Evolutionary conservation across 2,329 filamentous ascomycete genomes (phyloP).

Genomic region (Colletotrichum noveboracense): DNA sequence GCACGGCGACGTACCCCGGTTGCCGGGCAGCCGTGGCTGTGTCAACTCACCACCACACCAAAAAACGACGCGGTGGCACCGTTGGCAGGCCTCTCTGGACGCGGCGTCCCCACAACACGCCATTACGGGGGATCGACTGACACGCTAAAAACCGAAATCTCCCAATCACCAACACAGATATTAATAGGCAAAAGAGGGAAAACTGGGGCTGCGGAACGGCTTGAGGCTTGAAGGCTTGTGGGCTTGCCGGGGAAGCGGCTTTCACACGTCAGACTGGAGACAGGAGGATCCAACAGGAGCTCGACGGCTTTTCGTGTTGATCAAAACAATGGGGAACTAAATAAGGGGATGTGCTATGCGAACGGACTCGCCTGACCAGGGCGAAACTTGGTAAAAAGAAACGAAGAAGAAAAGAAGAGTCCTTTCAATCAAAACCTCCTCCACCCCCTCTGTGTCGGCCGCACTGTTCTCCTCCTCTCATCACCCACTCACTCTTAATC

Average conservation of each 20-base stretch:
- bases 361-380: neutral
- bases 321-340: neutral
- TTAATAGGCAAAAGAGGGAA: neutral
- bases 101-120: neutral
- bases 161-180: neutral
- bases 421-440: neutral
- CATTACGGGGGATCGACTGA: conserved; percentile 1
- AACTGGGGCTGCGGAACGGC: neutral
- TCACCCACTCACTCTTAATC: neutral
- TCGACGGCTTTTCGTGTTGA: neutral
- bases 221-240: neutral
- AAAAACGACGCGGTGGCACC: neutral
- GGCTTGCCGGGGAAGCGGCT: neutral
- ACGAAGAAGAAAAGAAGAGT: neutral
- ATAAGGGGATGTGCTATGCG: neutral
- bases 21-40: conserved; percentile 6
- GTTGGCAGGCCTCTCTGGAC: neutral
- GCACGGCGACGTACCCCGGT: neutral
- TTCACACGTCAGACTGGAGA: conserved; percentile 20
- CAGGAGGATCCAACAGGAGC: neutral
- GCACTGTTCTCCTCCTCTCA: neutral
- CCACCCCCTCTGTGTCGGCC: neutral
- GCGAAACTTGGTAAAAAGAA: neutral
- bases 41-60: neutral
- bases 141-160: neutral